phyloP scores from a whole-genome alignment of 495 filamentous ascomycete genomes.

The Aspergillus conjunctus region DNA sequence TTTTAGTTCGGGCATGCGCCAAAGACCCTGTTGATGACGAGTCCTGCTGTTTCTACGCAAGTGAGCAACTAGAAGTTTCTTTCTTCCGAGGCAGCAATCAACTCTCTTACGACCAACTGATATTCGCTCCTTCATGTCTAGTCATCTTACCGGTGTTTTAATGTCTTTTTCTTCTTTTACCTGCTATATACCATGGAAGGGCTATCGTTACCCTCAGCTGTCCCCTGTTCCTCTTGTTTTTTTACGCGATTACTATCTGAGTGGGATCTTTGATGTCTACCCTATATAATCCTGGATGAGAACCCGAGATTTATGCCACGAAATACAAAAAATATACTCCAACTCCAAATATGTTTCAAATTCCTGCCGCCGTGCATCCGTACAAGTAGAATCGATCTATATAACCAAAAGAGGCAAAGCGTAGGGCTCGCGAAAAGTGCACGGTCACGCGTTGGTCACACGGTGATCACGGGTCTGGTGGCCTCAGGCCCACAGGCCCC shows the following conservation, averaged over 20 bases:
- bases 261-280: constrained; percentile 18
- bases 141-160: constrained; percentile 9
- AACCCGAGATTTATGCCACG: neutral
- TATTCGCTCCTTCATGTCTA: constrained; percentile 29
- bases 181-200: constrained; percentile 29
- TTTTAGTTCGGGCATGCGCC: too few relatives aligned
- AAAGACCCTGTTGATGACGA: neutral
- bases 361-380: neutral
- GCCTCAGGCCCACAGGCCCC: constrained; percentile 31
- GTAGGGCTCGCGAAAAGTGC: constrained; percentile 1
- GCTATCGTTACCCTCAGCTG: constrained; percentile 13
- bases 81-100: constrained; percentile 1
- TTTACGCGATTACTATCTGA: constrained; percentile 13
- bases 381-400: constrained; percentile 3
- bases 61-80: constrained; percentile 29
- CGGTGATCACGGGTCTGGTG: constrained; percentile 22
- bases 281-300: neutral
- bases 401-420: constrained; percentile 19
- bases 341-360: neutral
- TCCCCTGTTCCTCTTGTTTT: constrained; percentile 11
- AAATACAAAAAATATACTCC: neutral
- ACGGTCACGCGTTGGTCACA: constrained; percentile 25
- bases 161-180: constrained; percentile 12
- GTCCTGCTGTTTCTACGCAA: constrained; percentile 4
- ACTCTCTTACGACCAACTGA: constrained; percentile 29